phyloP scores from a whole-genome alignment of 129 eudicot genomes.

The Tagetes erecta region DNA sequence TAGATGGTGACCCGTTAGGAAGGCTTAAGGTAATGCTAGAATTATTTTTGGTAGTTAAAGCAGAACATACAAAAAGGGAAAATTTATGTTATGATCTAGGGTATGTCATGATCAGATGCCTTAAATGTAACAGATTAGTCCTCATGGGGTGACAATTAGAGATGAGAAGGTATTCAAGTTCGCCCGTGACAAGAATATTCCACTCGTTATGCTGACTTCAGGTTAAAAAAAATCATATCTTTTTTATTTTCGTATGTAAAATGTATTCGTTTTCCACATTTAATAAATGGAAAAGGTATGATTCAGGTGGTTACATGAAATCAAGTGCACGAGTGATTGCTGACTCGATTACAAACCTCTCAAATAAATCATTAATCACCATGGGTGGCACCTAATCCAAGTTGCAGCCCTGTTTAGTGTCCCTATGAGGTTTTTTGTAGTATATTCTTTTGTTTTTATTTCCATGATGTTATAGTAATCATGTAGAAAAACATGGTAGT shows the following conservation, averaged over 20 bases:
- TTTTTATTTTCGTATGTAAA: neutral
- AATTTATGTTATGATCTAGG: neutral
- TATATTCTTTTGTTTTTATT: neutral
- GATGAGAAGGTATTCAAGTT: slow-evolving; percentile 87
- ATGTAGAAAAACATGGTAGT: slow-evolving; percentile 12
- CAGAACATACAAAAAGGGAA: neutral
- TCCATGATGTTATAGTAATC: neutral
- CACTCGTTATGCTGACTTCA: slow-evolving; percentile 96
- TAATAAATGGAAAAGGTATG: neutral
- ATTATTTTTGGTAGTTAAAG: neutral
- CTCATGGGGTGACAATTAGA: slow-evolving; percentile 69
- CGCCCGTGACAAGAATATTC: slow-evolving; percentile 66
- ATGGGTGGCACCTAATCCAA: slow-evolving; percentile 28
- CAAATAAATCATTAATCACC: slow-evolving; percentile 64
- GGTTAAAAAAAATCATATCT: slow-evolving; percentile 36
- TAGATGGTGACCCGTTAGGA: slow-evolving; percentile 97
- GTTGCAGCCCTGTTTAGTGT: slow-evolving; percentile 8
- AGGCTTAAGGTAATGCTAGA: slow-evolving; percentile 60
- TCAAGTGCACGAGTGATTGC: slow-evolving; percentile 89
- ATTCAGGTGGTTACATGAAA: slow-evolving; percentile 94
- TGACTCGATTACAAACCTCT: slow-evolving; percentile 75
- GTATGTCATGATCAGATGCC: neutral
- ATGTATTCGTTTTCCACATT: neutral
- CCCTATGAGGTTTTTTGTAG: neutral
- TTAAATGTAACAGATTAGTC: slow-evolving; percentile 60